Percentiles rank a stretch among this genome's conserved stretches.
Evolutionary conservation across 176 grass and related monocot genomes (phyloP).

Genomic region (Urochloa ruziziensis): DNA sequence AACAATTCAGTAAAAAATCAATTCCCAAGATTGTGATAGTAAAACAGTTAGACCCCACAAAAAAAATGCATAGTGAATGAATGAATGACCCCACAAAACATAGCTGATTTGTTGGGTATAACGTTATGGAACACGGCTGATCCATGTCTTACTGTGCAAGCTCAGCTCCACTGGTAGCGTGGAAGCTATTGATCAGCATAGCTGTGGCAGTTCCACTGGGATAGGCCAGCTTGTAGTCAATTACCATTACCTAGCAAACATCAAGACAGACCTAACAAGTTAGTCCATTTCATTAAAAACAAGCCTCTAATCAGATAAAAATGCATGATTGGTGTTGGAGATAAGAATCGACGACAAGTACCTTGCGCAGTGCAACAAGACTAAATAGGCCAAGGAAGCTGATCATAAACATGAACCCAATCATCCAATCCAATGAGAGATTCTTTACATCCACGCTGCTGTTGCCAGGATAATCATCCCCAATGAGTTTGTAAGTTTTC

Average conservation of each 20-base stretch:
- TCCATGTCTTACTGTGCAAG: conserved; percentile 44
- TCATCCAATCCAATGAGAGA: conserved; percentile 86
- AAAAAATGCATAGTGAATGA: too few relatives aligned
- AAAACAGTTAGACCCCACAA: background rate
- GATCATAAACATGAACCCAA: conserved; percentile 83
- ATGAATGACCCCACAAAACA: too few relatives aligned
- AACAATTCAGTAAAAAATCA: too few relatives aligned
- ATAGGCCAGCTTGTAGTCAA: conserved; percentile 61
- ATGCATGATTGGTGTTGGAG: background rate
- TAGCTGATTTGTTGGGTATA: background rate
- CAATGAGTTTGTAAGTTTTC: conserved; percentile 79
- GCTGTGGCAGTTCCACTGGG: conserved; percentile 59
- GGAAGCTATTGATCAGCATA: conserved; percentile 61
- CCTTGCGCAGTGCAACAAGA: conserved; percentile 84
- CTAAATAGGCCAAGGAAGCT: conserved; percentile 92
- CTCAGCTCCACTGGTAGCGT: conserved; percentile 50
- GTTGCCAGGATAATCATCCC: conserved; percentile 84
- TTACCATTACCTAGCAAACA: conserved; percentile 53
- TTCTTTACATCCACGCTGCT: conserved; percentile 79
- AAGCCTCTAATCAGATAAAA: background rate
- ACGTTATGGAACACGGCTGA: background rate
- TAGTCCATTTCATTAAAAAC: background rate
- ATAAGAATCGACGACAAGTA: background rate
- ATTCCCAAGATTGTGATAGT: too few relatives aligned
- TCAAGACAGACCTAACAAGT: background rate